Evolutionary conservation across 495 filamentous ascomycete species (phyloP), one percentile per base, ranked within the genome.

Genomic region (Aspergillus nidulans): DNA sequence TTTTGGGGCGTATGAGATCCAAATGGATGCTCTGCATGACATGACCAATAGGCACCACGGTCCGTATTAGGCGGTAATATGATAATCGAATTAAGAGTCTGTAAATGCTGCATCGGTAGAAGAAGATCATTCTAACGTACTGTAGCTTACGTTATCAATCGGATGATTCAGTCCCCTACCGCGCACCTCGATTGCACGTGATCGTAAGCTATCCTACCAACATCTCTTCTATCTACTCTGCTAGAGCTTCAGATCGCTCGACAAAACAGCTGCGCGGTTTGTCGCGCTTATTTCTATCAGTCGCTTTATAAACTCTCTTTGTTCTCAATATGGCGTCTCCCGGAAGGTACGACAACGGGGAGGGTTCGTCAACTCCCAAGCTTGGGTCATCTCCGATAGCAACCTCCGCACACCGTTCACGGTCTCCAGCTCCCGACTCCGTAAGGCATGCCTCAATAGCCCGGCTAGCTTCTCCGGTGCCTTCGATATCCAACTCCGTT

Each of bases 401-500:
- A 21, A 68, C 69, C 41, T 67, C 71, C 26, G 65, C 67, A 15
- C 42, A 62, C 55, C 69, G 68, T 20, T 70, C 72, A 15, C 63
- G 68, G 12, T 80, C 77, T 13, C 76, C 76, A 45, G 62, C 64
- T 21, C 57, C 70, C 25, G 76, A 77, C n/a, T 67, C 77, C 13
- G 75, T 74, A 53, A 78, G 88, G 70, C 83, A 83, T 36, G 78
- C 83, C 43, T 85, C 85, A 5, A 90, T 81, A 51, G 88, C 88
- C 28, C 82, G 88, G 54, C 75, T 92, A 19, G 85, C 85, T 21
- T 88, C 87, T 1, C 87, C 88, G 4, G 70, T 88, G 6, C 80
- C 81, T 25, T 83, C 84, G 32, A 65, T 66, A 25, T 72, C 77
- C 7, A 71, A 64, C 28, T 77, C 82, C 18, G 68, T 77, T 24